These are phyloP conservation scores for Paramarasmius palmivorus DNA, from an alignment of 1,284 basidiomycete genomes.

Conservation along the genomic window DNA sequence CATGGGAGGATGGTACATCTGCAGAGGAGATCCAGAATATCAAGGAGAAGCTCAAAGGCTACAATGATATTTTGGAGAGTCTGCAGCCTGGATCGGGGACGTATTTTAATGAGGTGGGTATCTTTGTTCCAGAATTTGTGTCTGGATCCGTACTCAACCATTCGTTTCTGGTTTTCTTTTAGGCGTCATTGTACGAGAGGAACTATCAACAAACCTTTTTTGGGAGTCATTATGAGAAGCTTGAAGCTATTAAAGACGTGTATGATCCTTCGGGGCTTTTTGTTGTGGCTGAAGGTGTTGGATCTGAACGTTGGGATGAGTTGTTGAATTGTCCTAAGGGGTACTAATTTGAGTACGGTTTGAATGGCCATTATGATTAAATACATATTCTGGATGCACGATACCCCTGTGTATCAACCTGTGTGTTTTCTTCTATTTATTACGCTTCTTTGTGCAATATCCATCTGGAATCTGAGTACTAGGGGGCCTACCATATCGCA, in stretches of 20 bases:
- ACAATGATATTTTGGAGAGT: conserved; percentile 25
- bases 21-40: conserved; percentile 23
- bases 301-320: conserved; percentile 29
- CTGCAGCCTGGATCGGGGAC: conserved; percentile 33
- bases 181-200: conserved; percentile 37
- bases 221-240: conserved; percentile 28
- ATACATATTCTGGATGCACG: no score
- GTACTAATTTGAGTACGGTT: no score
- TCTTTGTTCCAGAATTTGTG: no score
- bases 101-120: conserved; percentile 48
- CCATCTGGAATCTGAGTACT: no score
- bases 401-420: no score
- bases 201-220: conserved; percentile 31
- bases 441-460: no score
- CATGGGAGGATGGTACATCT: conserved; percentile 34
- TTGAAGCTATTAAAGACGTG: conserved; percentile 25
- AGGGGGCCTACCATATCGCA: no score
- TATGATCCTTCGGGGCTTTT: conserved; percentile 33
- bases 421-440: no score
- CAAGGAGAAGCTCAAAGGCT: conserved; percentile 16
- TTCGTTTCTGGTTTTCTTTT: no score
- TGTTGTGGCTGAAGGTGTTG: conserved; percentile 29
- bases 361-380: no score
- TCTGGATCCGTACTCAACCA: no score
- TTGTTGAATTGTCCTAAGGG: not conserved